Base-by-base conservation (phyloP, 805 yeast genomes). In the Nakazawaea siamensis region DNA sequence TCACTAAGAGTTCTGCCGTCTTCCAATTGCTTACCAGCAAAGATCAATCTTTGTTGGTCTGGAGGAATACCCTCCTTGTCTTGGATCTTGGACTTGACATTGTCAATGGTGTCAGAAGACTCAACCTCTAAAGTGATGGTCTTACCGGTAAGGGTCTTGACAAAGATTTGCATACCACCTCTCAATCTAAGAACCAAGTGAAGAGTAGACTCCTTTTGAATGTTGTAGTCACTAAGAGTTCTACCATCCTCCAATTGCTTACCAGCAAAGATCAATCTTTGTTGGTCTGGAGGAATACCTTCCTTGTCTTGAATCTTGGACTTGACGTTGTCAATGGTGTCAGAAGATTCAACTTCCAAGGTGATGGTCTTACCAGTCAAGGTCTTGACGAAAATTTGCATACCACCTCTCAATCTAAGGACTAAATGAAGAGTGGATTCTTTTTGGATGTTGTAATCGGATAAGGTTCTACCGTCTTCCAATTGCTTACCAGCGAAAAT, bases 401-500 rank as follows among this genome's bases (percentile, higher is more conserved):
- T 70, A 58, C 88, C 84, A 72, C 94, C 94, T 72, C 94, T 79
- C 57, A 84, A 72, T 73, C 94, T 81, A 43, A 84, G 65, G 14
- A 84, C 94, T 66, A 83, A 68, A 60, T 84, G 94, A 20, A 81
- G 62, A 32, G 96, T 88, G 46, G 95, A 86, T 72, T 88, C 97
- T 75, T 88, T 88, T 72, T 86, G 95, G 66, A 88, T 88, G 82
- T 88, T 88, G 90, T 88, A 87, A 71, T 88, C 96, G 48, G 95
- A 80, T 47, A 88, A 70, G 52, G 97, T 90, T 79, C 97, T 86
- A 64, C 97, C 97, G 60, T 88, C 97, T 76, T 88, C 97, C 62
- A 90, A 84, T 75, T 90, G 98, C 79, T 88, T 90, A 76, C 98
- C 98, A 64, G 97, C 97, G 63, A 90, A 90, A 78, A 90, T 88